A percentile compares a stretch with the other conserved stretches of the same genome.
phyloP scores from a whole-genome alignment of 805 yeast species.

The Candida dajiaensis region DNA sequence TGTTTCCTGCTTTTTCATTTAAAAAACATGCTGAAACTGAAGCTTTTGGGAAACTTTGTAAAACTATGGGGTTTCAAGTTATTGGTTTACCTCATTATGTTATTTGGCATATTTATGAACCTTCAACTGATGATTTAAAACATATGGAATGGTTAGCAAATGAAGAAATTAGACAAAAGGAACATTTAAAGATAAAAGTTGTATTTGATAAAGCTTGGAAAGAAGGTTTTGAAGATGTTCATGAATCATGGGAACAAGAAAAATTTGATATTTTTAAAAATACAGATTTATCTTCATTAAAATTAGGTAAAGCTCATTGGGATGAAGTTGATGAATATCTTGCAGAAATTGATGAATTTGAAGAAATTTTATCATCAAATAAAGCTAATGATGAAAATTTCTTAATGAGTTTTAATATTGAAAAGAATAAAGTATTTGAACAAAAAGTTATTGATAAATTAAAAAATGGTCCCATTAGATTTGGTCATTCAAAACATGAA shows the following conservation, averaged over 20 bases:
- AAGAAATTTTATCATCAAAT: slow-evolving; percentile 6
- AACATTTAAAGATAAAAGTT: slow-evolving; percentile 56
- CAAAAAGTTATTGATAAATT: slow-evolving; percentile 16
- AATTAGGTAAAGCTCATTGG: slow-evolving; percentile 62
- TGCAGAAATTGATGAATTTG: slow-evolving; percentile 11
- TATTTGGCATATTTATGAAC: slow-evolving; percentile 96
- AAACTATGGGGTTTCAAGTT: slow-evolving; percentile 81
- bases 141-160: slow-evolving; percentile 88
- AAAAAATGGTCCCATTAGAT: slow-evolving; percentile 14
- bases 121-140: slow-evolving; percentile 83
- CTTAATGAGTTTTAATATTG: slow-evolving; percentile 14
- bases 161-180: slow-evolving; percentile 62
- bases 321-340: slow-evolving; percentile 45
- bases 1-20: slow-evolving; percentile 95
- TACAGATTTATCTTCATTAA: slow-evolving; percentile 52
- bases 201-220: slow-evolving; percentile 70
- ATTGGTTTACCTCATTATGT: slow-evolving; percentile 92
- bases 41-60: slow-evolving; percentile 88
- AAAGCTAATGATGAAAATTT: slow-evolving; percentile 18
- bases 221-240: slow-evolving; percentile 72
- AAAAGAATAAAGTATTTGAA: slow-evolving; percentile 18
- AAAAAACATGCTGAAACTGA: slow-evolving; percentile 97
- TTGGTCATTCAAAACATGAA: slow-evolving; percentile 17
- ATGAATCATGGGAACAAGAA: slow-evolving; percentile 67
- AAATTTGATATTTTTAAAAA: slow-evolving; percentile 67